These are phyloP conservation scores for Maudiozyma barnettii DNA, from an alignment of 805 yeast species.

Conservation along the genomic window DNA sequence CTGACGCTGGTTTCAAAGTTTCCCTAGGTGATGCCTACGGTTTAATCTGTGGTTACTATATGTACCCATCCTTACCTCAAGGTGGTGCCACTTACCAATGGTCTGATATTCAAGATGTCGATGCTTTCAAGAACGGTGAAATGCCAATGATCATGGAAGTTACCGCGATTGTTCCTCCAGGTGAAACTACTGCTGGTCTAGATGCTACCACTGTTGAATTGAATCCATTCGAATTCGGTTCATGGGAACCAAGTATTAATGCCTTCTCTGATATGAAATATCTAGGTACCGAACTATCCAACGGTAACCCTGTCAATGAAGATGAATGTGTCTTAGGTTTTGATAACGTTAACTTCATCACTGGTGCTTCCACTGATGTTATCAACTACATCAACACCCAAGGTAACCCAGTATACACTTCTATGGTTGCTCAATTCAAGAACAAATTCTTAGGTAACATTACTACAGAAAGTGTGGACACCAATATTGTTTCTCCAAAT, in stretches of 20 bases:
- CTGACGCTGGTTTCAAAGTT: conserved; percentile 54
- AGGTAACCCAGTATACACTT: conserved; percentile 38
- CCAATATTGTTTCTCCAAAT: conserved; percentile 63
- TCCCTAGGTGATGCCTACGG: conserved; percentile 76
- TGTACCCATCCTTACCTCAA: conserved; percentile 49
- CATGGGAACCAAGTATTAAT: conserved; percentile 72
- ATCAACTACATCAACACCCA: conserved; percentile 61
- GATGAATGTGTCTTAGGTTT: conserved; percentile 53
- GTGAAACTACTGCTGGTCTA: conserved; percentile 40
- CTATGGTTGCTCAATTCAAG: conserved; percentile 30
- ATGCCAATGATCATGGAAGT: conserved; percentile 68
- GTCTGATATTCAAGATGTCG: conserved; percentile 49
- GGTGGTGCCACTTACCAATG: conserved; percentile 57
- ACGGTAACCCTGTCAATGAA: conserved; percentile 44
- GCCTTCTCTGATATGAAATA: conserved; percentile 59
- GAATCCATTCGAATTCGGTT: conserved; percentile 66
- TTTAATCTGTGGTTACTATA: conserved; percentile 59
- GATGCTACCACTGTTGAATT: conserved; percentile 64
- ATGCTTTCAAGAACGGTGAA: conserved; percentile 47
- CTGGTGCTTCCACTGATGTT: conserved; percentile 75
- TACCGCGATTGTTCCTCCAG: conserved; percentile 56
- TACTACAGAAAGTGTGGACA: conserved; percentile 47
- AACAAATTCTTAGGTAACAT: conserved; percentile 37
- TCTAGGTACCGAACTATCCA: conserved; percentile 53
- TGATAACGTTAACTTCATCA: conserved; percentile 71